Evolutionary conservation across 805 yeast species (phyloP).

Genomic region (Middelhovenomyces tepae): DNA sequence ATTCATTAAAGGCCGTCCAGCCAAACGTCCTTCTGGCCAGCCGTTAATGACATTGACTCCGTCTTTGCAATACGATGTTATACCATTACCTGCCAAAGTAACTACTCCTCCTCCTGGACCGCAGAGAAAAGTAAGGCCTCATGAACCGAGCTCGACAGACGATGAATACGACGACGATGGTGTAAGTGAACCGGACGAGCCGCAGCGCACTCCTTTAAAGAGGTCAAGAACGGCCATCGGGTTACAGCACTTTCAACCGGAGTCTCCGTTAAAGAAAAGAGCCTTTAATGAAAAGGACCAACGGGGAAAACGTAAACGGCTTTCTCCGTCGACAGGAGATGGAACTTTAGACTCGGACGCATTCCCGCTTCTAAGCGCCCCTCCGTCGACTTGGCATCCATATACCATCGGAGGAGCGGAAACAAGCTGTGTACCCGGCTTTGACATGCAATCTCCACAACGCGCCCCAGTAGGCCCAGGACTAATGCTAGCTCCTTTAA

Average conservation of each 20-base stretch:
- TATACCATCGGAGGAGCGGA: too few relatives aligned
- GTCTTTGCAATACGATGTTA: too few relatives aligned
- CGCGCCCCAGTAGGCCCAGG: slow-evolving; percentile 1
- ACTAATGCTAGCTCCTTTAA: slow-evolving; percentile 2
- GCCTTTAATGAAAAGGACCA: not conserved
- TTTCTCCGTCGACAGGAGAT: too few relatives aligned
- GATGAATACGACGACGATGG: not conserved
- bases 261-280: slow-evolving; percentile 1
- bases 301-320: not conserved
- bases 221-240: not conserved
- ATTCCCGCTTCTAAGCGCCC: slow-evolving; percentile 2
- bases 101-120: too few relatives aligned
- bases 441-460: slow-evolving; percentile 1
- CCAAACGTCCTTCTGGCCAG: slow-evolving; percentile 3
- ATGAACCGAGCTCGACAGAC: not conserved
- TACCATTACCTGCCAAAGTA: too few relatives aligned
- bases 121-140: not conserved
- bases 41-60: slow-evolving; percentile 1
- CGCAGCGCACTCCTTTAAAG: slow-evolving; percentile 1
- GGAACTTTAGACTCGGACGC: not conserved
- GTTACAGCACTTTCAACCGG: not conserved
- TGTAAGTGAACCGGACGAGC: slow-evolving; percentile 2
- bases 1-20: slow-evolving; percentile 41
- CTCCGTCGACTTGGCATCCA: slow-evolving; percentile 1
- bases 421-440: not conserved